Evolutionary conservation across 805 yeast species (phyloP).

Genomic region (Schwanniomyces polymorphus): DNA sequence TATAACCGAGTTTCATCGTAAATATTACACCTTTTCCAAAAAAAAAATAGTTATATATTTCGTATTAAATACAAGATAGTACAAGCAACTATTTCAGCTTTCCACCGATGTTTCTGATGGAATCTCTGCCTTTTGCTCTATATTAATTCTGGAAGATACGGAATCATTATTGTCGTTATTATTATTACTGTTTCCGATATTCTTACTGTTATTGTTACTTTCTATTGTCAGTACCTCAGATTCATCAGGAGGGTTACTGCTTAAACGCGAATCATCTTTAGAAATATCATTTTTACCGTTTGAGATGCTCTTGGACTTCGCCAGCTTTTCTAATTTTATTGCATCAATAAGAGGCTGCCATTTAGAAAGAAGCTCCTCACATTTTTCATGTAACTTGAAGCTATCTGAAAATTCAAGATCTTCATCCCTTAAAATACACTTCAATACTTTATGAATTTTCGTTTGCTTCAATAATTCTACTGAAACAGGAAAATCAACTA

Average conservation of each 20-base stretch:
- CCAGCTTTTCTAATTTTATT: constrained; percentile 31
- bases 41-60: neutral
- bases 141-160: neutral
- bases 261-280: constrained; percentile 1
- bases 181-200: neutral
- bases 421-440: constrained; percentile 43
- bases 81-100: neutral
- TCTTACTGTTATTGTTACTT: constrained; percentile 5
- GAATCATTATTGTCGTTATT: neutral
- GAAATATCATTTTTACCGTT: neutral
- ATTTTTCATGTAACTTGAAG: constrained; percentile 46
- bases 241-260: constrained; percentile 16
- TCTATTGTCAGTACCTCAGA: constrained; percentile 25
- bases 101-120: neutral
- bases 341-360: constrained; percentile 42
- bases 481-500: constrained; percentile 44
- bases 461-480: constrained; percentile 42
- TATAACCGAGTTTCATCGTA: neutral
- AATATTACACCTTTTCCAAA: neutral
- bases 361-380: constrained; percentile 36
- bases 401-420: constrained; percentile 43
- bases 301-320: constrained; percentile 1
- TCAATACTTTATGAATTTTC: constrained; percentile 53
- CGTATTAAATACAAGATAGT: constrained; percentile 1
- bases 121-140: neutral